Base-by-base conservation (phyloP, 176 grass and related monocot genomes). In the Oryza nivara region DNA sequence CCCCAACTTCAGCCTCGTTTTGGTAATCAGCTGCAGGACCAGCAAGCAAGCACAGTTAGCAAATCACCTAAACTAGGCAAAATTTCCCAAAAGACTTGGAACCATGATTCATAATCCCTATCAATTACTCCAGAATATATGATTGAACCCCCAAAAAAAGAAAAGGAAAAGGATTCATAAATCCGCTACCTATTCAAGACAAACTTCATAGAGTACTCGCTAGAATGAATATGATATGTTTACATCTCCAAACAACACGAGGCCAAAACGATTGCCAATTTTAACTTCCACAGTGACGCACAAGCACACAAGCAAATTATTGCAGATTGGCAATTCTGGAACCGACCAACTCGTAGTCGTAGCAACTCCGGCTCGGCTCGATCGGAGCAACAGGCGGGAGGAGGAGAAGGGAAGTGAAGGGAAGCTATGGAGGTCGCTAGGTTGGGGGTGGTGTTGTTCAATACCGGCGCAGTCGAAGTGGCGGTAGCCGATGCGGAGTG, bases 381-480 rank as follows among this genome's bases (percentile, higher is more conserved):
- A 69, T 47, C 3, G 22, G 45, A 5, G 35, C 4, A 36, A 36
- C 35, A 36, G 19, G 11, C 9, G 10, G 38, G 46, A 15, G 41
- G 3, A 30, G 80, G 40, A 41, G 40, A 1, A 41, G 40, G 40
- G 4, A 26, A 26, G 26, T 26, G 80, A 4, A 23, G 43, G 43
- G 43, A 44, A 43, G 40, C 40, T 9, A 43, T 43, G 7, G 7
- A 20, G 51, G 3, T 52, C 22, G 49, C 66, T 23, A n/a, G 45
- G 60, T 41, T 41, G 0, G 32, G 45, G 30, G 30, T 32, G 28
- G 28, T 28, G 28, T 13, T 30, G 15, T 52, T 61, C 3, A 12
- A 84, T 32, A 97, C 95, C 95, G 80, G 96, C 93, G 89, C 96
- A 98, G 82, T 98, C 96, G 65, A 98, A 77, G 79, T 98, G 96